A percentile compares a stretch with the other conserved stretches of the same genome.
phyloP scores from a whole-genome alignment of 2,329 filamentous ascomycete species.

The Talaromyces marneffei region DNA sequence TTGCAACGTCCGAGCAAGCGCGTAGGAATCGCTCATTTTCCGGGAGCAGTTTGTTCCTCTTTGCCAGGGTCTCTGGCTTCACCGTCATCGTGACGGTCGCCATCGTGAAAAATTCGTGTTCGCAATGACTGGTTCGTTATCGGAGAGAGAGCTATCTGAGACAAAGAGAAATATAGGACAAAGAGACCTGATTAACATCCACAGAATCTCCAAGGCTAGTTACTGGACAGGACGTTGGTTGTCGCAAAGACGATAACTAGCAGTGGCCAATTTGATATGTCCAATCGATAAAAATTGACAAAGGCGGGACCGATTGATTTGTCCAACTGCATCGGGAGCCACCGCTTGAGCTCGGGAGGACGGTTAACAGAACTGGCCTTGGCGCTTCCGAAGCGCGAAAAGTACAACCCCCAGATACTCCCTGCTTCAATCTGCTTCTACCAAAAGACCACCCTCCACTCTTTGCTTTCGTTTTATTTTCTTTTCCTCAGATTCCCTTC shows the following conservation, averaged over 20 bases:
- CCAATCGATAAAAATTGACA: neutral
- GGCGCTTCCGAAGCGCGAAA: slow-evolving; percentile 13
- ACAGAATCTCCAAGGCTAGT: neutral
- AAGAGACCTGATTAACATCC: too few species aligned
- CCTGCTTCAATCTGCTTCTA: neutral
- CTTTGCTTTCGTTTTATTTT: slow-evolving; percentile 8
- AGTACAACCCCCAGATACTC: slow-evolving; percentile 6
- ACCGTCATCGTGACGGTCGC: slow-evolving; percentile 54
- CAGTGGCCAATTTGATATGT: neutral
- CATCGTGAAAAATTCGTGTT: slow-evolving; percentile 42
- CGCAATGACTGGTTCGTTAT: neutral
- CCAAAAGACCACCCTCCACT: slow-evolving; percentile 4
- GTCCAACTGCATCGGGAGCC: slow-evolving; percentile 4
- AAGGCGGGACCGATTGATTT: slow-evolving; percentile 5
- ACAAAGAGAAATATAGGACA: neutral
- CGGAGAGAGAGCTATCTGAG: neutral
- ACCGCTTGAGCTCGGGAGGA: slow-evolving; percentile 11
- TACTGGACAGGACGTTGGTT: neutral
- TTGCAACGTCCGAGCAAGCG: slow-evolving; percentile 93
- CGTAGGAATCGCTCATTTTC: slow-evolving; percentile 93
- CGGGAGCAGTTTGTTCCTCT: slow-evolving; percentile 70
- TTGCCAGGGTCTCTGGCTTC: slow-evolving; percentile 54
- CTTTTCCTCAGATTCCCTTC: slow-evolving; percentile 17
- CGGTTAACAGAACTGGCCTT: slow-evolving; percentile 9
- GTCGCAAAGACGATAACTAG: neutral